Conservation (phyloP, 257 asterid species). For the Nicotiana noctiflora region DNA sequence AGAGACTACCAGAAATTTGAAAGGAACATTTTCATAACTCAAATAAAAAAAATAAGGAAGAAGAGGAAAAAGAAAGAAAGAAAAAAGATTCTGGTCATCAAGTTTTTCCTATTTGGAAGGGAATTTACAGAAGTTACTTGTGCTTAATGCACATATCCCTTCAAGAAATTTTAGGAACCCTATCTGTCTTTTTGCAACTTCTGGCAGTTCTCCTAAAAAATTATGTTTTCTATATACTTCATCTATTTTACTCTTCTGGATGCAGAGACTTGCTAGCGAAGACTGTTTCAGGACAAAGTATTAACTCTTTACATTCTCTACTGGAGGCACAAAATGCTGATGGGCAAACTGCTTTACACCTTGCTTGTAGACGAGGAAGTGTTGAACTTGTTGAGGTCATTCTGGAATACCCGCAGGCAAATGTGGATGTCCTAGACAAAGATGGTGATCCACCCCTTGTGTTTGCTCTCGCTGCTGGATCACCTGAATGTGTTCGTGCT, state of each 20-base stretch:
- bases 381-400: constrained; percentile 84
- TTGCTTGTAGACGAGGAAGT: constrained; percentile 95
- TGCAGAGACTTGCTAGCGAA: constrained; percentile 69
- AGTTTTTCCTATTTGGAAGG: background rate
- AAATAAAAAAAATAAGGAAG: background rate
- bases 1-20: background rate
- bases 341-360: constrained; percentile 97
- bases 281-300: constrained; percentile 40
- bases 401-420: constrained; percentile 67
- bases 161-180: background rate
- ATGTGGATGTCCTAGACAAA: constrained; percentile 85
- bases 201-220: background rate
- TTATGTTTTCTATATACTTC: constrained; percentile 11
- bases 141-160: background rate
- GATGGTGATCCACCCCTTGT: constrained; percentile 99
- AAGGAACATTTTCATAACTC: background rate
- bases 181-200: background rate
- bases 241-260: constrained; percentile 12
- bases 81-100: background rate
- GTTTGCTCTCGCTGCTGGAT: constrained; percentile 98
- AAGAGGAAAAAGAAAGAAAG: background rate
- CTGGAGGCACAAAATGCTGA: constrained; percentile 89
- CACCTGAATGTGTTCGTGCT: constrained; percentile 89
- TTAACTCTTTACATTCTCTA: constrained; percentile 36
- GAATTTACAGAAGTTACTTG: background rate